phyloP scores from a whole-genome alignment of 1,284 basidiomycete genomes.

The Rhodotorula sp. region DNA sequence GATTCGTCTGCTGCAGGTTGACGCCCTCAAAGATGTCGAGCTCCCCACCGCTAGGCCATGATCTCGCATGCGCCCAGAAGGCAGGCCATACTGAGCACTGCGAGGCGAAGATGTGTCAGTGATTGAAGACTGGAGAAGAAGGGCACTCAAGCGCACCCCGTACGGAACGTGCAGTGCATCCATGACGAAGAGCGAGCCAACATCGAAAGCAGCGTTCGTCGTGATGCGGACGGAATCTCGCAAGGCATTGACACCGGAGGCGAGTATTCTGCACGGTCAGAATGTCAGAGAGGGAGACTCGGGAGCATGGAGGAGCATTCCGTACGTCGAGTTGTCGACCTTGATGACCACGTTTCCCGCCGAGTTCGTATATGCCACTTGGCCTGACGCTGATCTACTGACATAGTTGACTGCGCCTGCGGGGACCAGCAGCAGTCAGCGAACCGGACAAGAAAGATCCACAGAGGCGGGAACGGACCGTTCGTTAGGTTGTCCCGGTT shows the following conservation, averaged over 20 bases:
- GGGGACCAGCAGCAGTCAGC: neutral
- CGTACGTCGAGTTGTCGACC: slow-evolving; percentile 29
- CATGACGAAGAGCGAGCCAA: slow-evolving; percentile 27
- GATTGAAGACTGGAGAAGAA: too few relatives aligned
- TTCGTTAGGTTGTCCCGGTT: slow-evolving; percentile 33
- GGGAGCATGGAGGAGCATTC: neutral
- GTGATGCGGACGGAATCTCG: slow-evolving; percentile 33
- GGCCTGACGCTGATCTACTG: neutral
- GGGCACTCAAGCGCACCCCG: slow-evolving; percentile 13
- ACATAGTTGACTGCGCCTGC: slow-evolving; percentile 27
- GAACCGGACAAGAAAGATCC: rapidly evolving
- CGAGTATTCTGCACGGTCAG: slow-evolving; percentile 1
- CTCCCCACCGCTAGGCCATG: slow-evolving; percentile 56
- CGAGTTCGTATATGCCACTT: slow-evolving; percentile 19
- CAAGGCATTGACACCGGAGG: neutral
- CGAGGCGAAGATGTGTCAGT: neutral
- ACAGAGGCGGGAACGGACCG: neutral
- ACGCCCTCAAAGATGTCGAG: slow-evolving; percentile 83
- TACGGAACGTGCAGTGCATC: slow-evolving; percentile 30
- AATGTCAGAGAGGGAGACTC: neutral
- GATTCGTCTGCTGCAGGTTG: slow-evolving; percentile 70
- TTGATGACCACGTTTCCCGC: slow-evolving; percentile 29
- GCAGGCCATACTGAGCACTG: slow-evolving; percentile 18
- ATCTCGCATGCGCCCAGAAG: slow-evolving; percentile 16
- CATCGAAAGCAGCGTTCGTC: slow-evolving; percentile 13